Evolutionary conservation across 805 yeast species (phyloP), one percentile per base, ranked within the genome.

Genomic region (Vanderwaltozyma verrucispora): DNA sequence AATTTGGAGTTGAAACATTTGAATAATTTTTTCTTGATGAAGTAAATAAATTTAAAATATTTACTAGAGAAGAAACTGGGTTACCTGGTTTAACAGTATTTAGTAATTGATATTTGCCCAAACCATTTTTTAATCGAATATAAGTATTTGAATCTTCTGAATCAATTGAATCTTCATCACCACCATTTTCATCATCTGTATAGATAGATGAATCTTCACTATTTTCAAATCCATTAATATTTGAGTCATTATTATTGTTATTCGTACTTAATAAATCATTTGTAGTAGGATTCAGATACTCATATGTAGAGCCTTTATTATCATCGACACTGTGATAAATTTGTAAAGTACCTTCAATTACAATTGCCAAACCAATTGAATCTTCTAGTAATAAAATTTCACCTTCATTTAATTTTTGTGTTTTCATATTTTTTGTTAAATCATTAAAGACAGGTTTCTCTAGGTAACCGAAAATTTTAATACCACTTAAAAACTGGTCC

Each of bases 361-460:
- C 95, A 31, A 92, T 82, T 27, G 92, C 77, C 50, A 92, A 88
- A 1, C 97, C 97, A 6, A 80, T 64, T 5, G 77, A 72, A 36
- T 80, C 84, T 43, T 82, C 85, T 28, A 89, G 60, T 34, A 76
- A 69, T 25, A 92, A 62, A 9, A 81, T 69, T 54, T 89, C 97
- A 27, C 85, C 89, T 5, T 74, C 71, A 20, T 77, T 77, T 28
- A 89, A 56, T 42, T 83, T 80, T 53, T 85, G 86, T 1, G 97
- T 89, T 37, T 84, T 84, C 85, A 89, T 86, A 43, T 81, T 81
- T 53, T 83, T 80, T 3, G 97, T 88, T 48, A 89, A 69, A 51
- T 88, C 97, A 53, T 88, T 94, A 58, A 89, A 88, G 1, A 89
- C 96, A 2, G 84, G 81, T 43, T 80, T 72, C 47, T 89, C 97